phyloP scores from a whole-genome alignment of 1,139 yeast species.

The Sugiyamaella grinbergsii region DNA sequence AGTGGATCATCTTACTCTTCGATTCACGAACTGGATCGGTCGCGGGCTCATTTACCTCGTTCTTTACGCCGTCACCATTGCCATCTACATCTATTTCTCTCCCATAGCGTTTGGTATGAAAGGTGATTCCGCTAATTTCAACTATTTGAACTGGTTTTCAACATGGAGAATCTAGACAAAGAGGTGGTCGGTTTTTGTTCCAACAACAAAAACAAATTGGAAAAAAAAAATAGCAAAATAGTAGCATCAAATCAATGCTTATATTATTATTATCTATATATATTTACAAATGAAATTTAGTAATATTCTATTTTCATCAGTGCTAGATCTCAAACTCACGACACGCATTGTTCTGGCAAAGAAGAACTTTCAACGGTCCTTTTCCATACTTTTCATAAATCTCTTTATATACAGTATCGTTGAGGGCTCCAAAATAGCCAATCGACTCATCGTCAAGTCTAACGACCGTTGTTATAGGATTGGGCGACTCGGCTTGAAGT shows the following conservation, averaged over 20 bases:
- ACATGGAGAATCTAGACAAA: conserved; percentile 64
- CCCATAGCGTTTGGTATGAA: conserved; percentile 89
- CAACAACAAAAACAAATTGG: not conserved
- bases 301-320: not conserved
- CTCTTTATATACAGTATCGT: conserved; percentile 29
- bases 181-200: too few relatives aligned
- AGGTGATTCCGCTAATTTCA: conserved; percentile 70
- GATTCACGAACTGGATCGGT: conserved; percentile 44
- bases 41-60: conserved; percentile 39
- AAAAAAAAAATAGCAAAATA: conserved; percentile 4
- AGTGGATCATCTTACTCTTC: conserved; percentile 62
- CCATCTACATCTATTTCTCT: conserved; percentile 70
- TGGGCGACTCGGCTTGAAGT: conserved; percentile 18
- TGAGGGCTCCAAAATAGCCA: conserved; percentile 22
- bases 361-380: conserved; percentile 28
- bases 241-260: conserved; percentile 9
- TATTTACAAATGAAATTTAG: conserved; percentile 14
- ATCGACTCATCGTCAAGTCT: conserved; percentile 28
- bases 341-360: conserved; percentile 32
- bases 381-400: conserved; percentile 31
- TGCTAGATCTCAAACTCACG: conserved; percentile 10
- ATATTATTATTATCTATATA: conserved; percentile 11
- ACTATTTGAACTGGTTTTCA: conserved; percentile 70
- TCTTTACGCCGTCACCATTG: conserved; percentile 60
- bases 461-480: conserved; percentile 28